Percentiles rank a stretch among this genome's conserved stretches.
Evolutionary conservation across 2,329 filamentous ascomycete species (phyloP).

Genomic region (Corniculantispora saksenae): DNA sequence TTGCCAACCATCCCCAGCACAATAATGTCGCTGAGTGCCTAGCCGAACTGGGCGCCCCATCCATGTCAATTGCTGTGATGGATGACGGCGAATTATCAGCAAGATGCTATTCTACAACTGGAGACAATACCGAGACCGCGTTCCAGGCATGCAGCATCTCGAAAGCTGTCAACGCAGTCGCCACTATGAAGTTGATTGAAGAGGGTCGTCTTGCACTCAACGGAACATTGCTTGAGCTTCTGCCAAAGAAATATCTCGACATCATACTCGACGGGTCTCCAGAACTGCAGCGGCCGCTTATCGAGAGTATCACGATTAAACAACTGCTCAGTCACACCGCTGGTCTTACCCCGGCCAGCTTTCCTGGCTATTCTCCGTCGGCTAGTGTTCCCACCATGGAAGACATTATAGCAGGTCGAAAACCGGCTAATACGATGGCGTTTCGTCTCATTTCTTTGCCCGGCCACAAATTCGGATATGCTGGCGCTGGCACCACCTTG

Average conservation of each 20-base stretch:
- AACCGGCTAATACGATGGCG: slow-evolving; percentile 20
- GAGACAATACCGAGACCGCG: slow-evolving; percentile 20
- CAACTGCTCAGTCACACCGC: slow-evolving; percentile 25
- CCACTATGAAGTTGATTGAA: slow-evolving; percentile 22
- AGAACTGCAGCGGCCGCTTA: background rate
- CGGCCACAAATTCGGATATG: slow-evolving; percentile 18
- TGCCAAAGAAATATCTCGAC: slow-evolving; percentile 17
- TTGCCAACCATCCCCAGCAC: background rate
- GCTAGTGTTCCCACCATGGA: slow-evolving; percentile 11
- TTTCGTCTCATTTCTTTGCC: slow-evolving; percentile 20
- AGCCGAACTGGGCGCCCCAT: slow-evolving; percentile 21
- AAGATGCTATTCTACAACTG: slow-evolving; percentile 21
- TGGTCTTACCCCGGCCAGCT: slow-evolving; percentile 18
- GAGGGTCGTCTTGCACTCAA: slow-evolving; percentile 20
- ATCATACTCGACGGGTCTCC: slow-evolving; percentile 17
- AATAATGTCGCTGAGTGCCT: slow-evolving; percentile 14
- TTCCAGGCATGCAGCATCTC: slow-evolving; percentile 27
- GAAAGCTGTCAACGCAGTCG: slow-evolving; percentile 22
- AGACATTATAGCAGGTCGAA: slow-evolving; percentile 20
- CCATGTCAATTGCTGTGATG: slow-evolving; percentile 22
- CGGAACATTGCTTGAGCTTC: slow-evolving; percentile 17
- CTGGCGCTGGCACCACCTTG: slow-evolving; percentile 22
- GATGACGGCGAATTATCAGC: slow-evolving; percentile 23
- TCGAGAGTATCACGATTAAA: slow-evolving; percentile 21
- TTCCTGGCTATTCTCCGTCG: slow-evolving; percentile 19